Conservation (phyloP, 805 yeast species). For the Zygosaccharomyces siamensis region DNA sequence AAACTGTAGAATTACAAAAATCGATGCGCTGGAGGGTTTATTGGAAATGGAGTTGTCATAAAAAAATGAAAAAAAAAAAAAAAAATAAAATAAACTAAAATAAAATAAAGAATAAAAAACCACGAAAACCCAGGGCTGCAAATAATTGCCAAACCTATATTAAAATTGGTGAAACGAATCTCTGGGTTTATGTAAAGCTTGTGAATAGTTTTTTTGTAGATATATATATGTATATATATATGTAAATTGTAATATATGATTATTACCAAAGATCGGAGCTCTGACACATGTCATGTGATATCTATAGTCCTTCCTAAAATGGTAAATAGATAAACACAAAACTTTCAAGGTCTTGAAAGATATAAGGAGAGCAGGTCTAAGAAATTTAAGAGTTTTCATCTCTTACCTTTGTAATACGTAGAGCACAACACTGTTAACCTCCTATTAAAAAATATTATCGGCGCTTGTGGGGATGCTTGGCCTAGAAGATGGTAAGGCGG, state of each 20-base stretch:
- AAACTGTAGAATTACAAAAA: constrained; percentile 38
- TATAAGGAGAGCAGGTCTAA: neutral
- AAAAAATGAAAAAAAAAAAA: too few species aligned
- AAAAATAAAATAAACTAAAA: too few species aligned
- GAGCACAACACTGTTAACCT: neutral
- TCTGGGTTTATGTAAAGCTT: too few species aligned
- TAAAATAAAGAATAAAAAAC: too few species aligned
- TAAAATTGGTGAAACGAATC: too few species aligned
- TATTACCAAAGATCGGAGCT: neutral
- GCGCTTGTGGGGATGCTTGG: constrained; percentile 2
- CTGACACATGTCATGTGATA: neutral
- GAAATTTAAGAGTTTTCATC: neutral
- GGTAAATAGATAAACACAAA: constrained; percentile 5
- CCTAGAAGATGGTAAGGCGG: constrained; percentile 1
- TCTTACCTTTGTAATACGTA: neutral
- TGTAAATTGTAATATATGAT: neutral
- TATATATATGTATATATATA: neutral
- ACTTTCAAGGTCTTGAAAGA: neutral
- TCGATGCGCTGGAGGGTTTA: constrained; percentile 43
- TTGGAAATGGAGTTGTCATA: constrained; percentile 27
- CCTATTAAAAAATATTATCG: neutral
- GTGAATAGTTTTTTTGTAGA: too few species aligned
- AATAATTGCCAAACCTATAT: too few species aligned
- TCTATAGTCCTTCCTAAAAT: neutral
- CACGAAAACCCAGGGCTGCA: too few species aligned